phyloP scores from a whole-genome alignment of 768 basidiomycete species.

The Lyophyllum shimeji region DNA sequence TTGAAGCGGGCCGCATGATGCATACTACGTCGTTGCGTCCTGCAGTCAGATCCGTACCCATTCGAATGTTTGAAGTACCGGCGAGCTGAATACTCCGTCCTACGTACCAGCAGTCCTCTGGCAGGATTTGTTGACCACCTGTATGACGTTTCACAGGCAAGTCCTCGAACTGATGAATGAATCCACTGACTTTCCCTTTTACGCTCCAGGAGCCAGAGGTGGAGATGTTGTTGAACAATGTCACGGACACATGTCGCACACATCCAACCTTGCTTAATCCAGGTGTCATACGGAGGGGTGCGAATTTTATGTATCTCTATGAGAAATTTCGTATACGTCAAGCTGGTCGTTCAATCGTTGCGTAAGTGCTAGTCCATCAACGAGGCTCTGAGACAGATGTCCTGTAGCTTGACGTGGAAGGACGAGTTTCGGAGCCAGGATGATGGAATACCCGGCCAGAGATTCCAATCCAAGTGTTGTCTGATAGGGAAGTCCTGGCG shows the following conservation, averaged over 20 bases:
- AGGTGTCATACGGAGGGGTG: constrained; percentile 14
- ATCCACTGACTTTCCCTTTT: constrained; percentile 19
- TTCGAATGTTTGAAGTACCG: background rate
- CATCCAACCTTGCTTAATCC: constrained; percentile 29
- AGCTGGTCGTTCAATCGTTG: background rate
- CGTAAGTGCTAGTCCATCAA: background rate
- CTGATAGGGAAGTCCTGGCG: too few relatives aligned
- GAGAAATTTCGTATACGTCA: constrained; percentile 8
- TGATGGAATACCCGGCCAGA: constrained; percentile 5
- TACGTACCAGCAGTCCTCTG: constrained; percentile 28
- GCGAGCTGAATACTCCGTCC: background rate
- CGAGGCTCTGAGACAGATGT: background rate
- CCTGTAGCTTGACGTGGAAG: constrained; percentile 6
- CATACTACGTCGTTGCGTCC: constrained; percentile 23
- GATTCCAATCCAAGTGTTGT: constrained; percentile 15
- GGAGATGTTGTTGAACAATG: constrained; percentile 24
- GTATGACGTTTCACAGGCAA: background rate
- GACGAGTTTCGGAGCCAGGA: background rate
- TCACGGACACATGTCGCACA: constrained; percentile 27
- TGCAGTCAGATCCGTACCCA: constrained; percentile 33
- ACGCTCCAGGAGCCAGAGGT: constrained; percentile 24
- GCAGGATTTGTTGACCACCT: constrained; percentile 13
- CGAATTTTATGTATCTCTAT: constrained; percentile 16
- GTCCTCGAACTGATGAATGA: background rate
- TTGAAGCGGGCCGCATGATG: constrained; percentile 25